A percentile compares a stretch with the other conserved stretches of the same genome.
Conservation (phyloP, 208 protist genomes). For the Trichomonas vaginalis region DNA sequence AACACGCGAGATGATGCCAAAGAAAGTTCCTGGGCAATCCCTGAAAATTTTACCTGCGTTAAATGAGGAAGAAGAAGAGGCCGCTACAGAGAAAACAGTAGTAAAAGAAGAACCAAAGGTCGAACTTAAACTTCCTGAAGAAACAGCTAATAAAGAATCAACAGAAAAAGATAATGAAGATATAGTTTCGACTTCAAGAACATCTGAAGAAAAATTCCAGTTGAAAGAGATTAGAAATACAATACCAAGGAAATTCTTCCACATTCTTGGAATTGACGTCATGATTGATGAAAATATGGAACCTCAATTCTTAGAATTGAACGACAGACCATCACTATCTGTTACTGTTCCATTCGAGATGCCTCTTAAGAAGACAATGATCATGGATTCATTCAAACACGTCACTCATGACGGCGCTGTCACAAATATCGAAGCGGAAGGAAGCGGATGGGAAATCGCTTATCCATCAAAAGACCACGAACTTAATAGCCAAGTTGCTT, state of each 20-base stretch:
- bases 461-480: neutral
- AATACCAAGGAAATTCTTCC: neutral
- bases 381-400: neutral
- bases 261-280: slow-evolving; percentile 2
- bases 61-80: neutral
- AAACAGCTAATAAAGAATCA: neutral
- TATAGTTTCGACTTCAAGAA: neutral
- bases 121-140: neutral
- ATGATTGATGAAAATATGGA: neutral
- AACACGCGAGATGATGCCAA: neutral
- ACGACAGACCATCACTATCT: neutral
- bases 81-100: neutral
- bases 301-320: neutral
- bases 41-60: neutral
- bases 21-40: neutral
- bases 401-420: neutral
- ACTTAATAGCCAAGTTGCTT: neutral
- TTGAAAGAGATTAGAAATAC: neutral
- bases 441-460: neutral
- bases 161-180: neutral
- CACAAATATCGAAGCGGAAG: neutral
- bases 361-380: neutral
- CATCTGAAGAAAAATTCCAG: neutral
- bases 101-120: neutral
- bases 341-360: neutral